Base-by-base conservation (phyloP, 179 eudicot species). In the Nepenthes alata region DNA sequence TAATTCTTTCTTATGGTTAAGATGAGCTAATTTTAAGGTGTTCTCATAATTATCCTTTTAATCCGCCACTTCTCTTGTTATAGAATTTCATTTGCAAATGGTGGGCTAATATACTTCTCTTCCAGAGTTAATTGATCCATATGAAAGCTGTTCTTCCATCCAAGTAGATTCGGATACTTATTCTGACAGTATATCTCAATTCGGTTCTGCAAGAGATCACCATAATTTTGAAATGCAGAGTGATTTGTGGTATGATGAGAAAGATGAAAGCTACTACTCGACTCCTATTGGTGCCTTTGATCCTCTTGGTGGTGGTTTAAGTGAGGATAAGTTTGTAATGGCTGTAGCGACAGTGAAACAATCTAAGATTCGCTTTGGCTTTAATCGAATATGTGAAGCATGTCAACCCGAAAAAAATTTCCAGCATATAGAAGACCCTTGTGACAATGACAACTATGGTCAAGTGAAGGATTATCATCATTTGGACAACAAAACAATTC, bases 121-220 rank as follows among this genome's bases (percentile, higher is more conserved):
- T 77, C 72, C 85, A 91, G 98, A 89, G 56, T 91, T 91, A 64
- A 83, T 76, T 11, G 86, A 88, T 72, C 95, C 95, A 5, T 91
- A 85, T 68, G 89, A 85, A 53, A 70, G 56, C 57, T 72, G 53
- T 47, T 77, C 81, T 41, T 70, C 80, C 2, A 67, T 79, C n/a
- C 68, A 77, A 62, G 75, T 73, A 4, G 77, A 75, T 72, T 93
- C 98, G 25, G 87, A 76, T 61, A 70, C 93, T 62, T 93, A 96
- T 15, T 93, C 98, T 2, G 98, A 93, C 63, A 78, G 88, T 72
- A 58, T 93, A 78, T 93, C 98, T 65, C 93, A 93, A 65, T 93
- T 93, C 64, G 96, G 96, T 16, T 86, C 96, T 1, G 98, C 98
- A 10, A 77, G 96, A 68, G 95, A 89, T 53, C 89, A 86, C 77